Percentiles rank a stretch among this genome's conserved stretches.
phyloP scores from a whole-genome alignment of 805 yeast species.

The Blastobotrys parvus region DNA sequence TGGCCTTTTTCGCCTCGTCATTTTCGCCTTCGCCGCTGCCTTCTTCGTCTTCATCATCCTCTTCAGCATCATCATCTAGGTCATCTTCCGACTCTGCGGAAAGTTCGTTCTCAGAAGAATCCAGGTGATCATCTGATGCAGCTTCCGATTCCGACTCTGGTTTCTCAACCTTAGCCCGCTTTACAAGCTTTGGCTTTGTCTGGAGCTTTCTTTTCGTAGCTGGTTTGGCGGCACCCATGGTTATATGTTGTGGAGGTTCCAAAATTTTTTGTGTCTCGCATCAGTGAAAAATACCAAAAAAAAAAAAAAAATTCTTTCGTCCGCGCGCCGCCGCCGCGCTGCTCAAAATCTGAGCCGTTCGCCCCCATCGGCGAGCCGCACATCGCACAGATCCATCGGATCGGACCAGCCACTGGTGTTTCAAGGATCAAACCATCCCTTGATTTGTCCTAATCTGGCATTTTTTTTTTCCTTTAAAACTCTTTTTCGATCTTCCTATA shows the following conservation, averaged over 20 bases:
- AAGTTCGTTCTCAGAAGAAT: conserved; percentile 9
- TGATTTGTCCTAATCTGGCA: too few relatives aligned
- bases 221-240: background rate
- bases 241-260: too few relatives aligned
- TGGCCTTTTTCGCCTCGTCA: conserved; percentile 30
- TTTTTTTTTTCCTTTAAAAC: background rate
- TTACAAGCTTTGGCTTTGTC: background rate
- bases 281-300: too few relatives aligned
- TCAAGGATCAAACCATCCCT: too few relatives aligned
- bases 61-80: conserved; percentile 23
- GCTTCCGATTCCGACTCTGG: conserved; percentile 4
- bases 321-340: too few relatives aligned
- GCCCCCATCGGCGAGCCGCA: too few relatives aligned
- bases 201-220: background rate
- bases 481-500: too few relatives aligned
- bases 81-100: conserved; percentile 10
- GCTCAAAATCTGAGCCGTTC: too few relatives aligned
- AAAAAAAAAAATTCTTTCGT: too few relatives aligned
- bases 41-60: conserved; percentile 23
- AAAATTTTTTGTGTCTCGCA: too few relatives aligned
- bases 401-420: too few relatives aligned
- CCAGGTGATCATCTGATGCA: conserved; percentile 6
- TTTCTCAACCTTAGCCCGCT: conserved; percentile 3
- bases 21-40: conserved; percentile 23
- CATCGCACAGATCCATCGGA: too few relatives aligned